Conservation (phyloP, 1,139 yeast genomes). For the Kodamaea sp. region DNA sequence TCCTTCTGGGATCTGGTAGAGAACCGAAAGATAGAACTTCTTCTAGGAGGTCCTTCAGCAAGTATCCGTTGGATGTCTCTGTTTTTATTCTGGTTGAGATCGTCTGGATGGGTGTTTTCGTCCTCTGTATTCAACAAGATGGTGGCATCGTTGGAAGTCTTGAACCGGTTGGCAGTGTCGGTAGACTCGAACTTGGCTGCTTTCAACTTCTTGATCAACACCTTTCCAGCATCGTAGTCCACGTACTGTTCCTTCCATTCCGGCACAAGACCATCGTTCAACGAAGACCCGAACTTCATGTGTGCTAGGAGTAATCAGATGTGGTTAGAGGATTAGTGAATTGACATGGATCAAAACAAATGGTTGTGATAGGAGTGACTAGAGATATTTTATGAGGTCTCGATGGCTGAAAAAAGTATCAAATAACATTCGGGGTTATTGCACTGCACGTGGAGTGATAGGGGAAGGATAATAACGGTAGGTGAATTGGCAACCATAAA, state of each 20-base stretch:
- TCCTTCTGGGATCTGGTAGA: conserved; percentile 22
- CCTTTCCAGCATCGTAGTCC: conserved; percentile 62
- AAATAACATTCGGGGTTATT: too few relatives aligned
- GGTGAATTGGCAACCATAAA: too few relatives aligned
- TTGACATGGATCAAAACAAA: too few relatives aligned
- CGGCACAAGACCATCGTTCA: conserved; percentile 66
- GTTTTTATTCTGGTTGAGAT: background rate
- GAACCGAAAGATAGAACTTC: conserved; percentile 22
- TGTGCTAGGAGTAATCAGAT: too few relatives aligned
- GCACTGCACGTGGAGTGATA: too few relatives aligned
- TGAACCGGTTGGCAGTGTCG: conserved; percentile 4
- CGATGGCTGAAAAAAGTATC: too few relatives aligned
- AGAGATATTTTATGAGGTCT: too few relatives aligned
- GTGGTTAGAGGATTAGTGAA: too few relatives aligned
- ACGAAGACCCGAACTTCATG: conserved; percentile 65
- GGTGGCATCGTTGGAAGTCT: conserved; percentile 6
- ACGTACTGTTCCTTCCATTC: conserved; percentile 86
- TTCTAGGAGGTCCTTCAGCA: background rate
- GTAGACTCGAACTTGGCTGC: conserved; percentile 7
- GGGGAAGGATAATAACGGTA: too few relatives aligned
- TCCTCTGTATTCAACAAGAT: background rate
- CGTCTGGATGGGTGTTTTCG: background rate
- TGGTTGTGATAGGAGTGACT: too few relatives aligned
- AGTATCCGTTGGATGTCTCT: background rate
- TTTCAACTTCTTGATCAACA: conserved; percentile 32